Evolutionary conservation across 371 early-diverging fungal species (phyloP).

Genomic region (Apophysomyces elegans): DNA sequence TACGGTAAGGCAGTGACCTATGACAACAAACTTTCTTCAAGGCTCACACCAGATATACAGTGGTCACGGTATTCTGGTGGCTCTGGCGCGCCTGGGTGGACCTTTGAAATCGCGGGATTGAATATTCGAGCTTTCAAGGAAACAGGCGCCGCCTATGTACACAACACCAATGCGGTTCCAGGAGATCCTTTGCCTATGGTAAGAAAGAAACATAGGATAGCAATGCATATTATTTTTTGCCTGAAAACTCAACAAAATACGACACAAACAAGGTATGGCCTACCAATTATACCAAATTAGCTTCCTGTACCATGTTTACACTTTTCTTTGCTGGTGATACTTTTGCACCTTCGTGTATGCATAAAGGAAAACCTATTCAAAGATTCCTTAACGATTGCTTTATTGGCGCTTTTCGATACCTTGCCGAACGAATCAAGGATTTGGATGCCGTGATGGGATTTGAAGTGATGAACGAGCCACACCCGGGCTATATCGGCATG

Average conservation of each 20-base stretch:
- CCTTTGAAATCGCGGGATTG: conserved; percentile 72
- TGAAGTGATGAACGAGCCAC: conserved; percentile 87
- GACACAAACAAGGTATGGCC: conserved; percentile 65
- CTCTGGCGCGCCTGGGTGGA: conserved; percentile 76
- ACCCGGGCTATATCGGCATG: conserved; percentile 79
- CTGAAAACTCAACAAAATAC: not conserved
- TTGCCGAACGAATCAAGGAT: conserved; percentile 62
- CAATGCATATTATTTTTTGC: not conserved
- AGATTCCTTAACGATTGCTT: conserved; percentile 58
- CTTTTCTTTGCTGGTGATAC: conserved; percentile 81
- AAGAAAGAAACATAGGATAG: conserved; percentile 4
- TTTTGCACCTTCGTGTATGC: conserved; percentile 68
- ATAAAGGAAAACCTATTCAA: conserved; percentile 59
- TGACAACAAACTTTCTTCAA: not conserved
- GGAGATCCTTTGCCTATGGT: conserved; percentile 77
- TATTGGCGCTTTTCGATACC: conserved; percentile 56
- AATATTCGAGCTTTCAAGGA: conserved; percentile 71
- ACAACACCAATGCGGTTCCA: conserved; percentile 67
- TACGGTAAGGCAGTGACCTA: conserved; percentile 34
- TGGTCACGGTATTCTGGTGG: conserved; percentile 77
- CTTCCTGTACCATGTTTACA: conserved; percentile 83
- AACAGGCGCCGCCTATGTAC: conserved; percentile 79
- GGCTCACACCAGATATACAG: conserved; percentile 22
- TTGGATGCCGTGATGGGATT: conserved; percentile 73
- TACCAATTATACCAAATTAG: conserved; percentile 84